phyloP scores from a whole-genome alignment of 2,329 filamentous ascomycete genomes.

The Ophiocordyceps unilateralis region DNA sequence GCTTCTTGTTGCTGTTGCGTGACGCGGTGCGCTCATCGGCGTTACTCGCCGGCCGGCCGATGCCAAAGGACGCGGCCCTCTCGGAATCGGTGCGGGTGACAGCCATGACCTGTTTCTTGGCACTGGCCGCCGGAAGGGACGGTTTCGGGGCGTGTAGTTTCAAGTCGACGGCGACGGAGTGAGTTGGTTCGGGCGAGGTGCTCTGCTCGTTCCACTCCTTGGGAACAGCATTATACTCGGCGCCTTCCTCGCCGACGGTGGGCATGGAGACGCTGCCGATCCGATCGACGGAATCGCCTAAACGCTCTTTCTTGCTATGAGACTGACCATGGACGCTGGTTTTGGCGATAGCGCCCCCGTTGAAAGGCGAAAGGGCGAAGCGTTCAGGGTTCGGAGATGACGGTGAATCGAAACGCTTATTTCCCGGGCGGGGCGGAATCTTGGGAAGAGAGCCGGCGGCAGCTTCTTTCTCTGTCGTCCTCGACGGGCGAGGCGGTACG shows the following conservation, averaged over 20 bases:
- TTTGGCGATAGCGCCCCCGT: conserved; percentile 44
- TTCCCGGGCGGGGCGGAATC: conserved; percentile 61
- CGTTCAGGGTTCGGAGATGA: conserved; percentile 60
- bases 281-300: conserved; percentile 33
- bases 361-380: conserved; percentile 74
- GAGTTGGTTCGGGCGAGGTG: conserved; percentile 51
- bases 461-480: conserved; percentile 28
- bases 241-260: conserved; percentile 75
- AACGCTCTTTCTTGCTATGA: conserved; percentile 13
- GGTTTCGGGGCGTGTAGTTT: conserved; percentile 82
- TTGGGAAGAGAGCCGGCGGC: conserved; percentile 33
- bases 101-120: conserved; percentile 64
- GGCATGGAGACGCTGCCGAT: conserved; percentile 68
- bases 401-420: conserved; percentile 57
- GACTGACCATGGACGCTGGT: conserved; percentile 17
- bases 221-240: conserved; percentile 55
- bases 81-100: conserved; percentile 89
- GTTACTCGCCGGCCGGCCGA: conserved; percentile 46
- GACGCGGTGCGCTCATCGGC: conserved; percentile 30
- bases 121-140: conserved; percentile 63
- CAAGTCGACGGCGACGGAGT: conserved; percentile 62
- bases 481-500: conserved; percentile 39
- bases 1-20: conserved; percentile 40
- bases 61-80: conserved; percentile 66
- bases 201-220: conserved; percentile 20